These are phyloP conservation scores for Colletotrichum musicola DNA, from an alignment of 2,329 filamentous ascomycete genomes.

Conservation along the genomic window DNA sequence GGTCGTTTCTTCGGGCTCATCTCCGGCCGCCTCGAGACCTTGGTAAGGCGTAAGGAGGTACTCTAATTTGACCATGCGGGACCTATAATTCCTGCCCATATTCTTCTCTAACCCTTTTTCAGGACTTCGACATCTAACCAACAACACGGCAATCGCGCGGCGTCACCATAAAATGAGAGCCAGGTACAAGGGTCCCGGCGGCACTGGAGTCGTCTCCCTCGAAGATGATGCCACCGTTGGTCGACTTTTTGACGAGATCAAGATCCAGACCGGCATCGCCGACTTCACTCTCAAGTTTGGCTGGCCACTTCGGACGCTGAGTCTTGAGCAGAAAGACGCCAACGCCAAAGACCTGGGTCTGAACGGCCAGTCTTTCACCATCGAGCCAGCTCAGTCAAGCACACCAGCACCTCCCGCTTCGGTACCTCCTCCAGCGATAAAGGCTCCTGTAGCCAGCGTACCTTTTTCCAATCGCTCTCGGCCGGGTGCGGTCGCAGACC, in stretches of 20 bases:
- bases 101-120: background rate
- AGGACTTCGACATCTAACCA: background rate
- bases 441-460: conserved; percentile 23
- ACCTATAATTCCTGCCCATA: background rate
- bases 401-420: conserved; percentile 36
- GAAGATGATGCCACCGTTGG: conserved; percentile 75
- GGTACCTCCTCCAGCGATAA: conserved; percentile 9
- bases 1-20: conserved; percentile 7
- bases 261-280: conserved; percentile 72
- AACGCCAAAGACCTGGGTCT: conserved; percentile 62
- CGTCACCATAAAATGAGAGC: conserved; percentile 70
- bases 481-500: conserved; percentile 11
- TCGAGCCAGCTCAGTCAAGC: conserved; percentile 53
- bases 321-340: conserved; percentile 65
- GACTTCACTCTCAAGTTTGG: conserved; percentile 85
- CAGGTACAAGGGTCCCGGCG: conserved; percentile 80
- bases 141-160: background rate
- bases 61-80: background rate
- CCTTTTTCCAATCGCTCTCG: conserved; percentile 11
- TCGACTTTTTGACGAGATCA: conserved; percentile 71
- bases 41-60: background rate
- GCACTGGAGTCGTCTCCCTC: conserved; percentile 77
- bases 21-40: conserved; percentile 13
- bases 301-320: conserved; percentile 81
- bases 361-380: conserved; percentile 63